Conservation (phyloP, 495 filamentous ascomycete genomes). For the Lentithecium fluviatile region DNA sequence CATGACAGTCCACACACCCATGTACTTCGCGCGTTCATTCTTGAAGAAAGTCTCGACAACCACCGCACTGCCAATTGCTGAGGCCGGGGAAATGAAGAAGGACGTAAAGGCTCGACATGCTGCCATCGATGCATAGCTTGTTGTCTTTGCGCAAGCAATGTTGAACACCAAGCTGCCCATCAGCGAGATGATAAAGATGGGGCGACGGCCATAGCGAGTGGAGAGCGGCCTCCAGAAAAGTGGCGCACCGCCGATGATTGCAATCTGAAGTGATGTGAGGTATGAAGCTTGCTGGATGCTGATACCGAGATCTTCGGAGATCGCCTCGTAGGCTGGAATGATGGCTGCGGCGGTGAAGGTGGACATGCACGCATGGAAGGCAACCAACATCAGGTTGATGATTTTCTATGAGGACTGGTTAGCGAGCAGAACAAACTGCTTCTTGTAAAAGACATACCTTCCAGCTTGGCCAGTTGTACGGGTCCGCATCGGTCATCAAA, state of each 20-base stretch:
- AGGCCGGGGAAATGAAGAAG: slow-evolving; percentile 55
- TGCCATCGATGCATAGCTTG: slow-evolving; percentile 46
- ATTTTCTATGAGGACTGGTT: slow-evolving; percentile 58
- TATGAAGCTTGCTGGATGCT: slow-evolving; percentile 50
- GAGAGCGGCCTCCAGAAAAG: slow-evolving; percentile 59
- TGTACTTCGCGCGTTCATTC: slow-evolving; percentile 43
- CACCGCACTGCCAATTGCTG: slow-evolving; percentile 55
- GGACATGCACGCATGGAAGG: slow-evolving; percentile 57
- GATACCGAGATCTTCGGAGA: slow-evolving; percentile 47
- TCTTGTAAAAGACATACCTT: slow-evolving; percentile 47
- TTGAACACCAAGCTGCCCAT: slow-evolving; percentile 49
- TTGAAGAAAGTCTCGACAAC: slow-evolving; percentile 41
- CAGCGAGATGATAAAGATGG: slow-evolving; percentile 52
- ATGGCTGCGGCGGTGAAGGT: slow-evolving; percentile 57
- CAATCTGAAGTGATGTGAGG: slow-evolving; percentile 53
- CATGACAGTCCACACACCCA: slow-evolving; percentile 56
- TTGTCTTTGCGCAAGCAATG: slow-evolving; percentile 48
- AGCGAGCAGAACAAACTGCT: too few relatives aligned
- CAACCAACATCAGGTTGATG: slow-evolving; percentile 53
- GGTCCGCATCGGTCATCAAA: slow-evolving; percentile 51
- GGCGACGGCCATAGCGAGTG: slow-evolving; percentile 56
- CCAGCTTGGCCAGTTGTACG: slow-evolving; percentile 58
- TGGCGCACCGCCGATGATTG: slow-evolving; percentile 51
- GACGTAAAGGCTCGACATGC: slow-evolving; percentile 52
- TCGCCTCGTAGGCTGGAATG: slow-evolving; percentile 53